Evolutionary conservation across 2,329 filamentous ascomycete genomes (phyloP), one percentile per base, ranked within the genome.

Genomic region (Lachnellula hyalina): DNA sequence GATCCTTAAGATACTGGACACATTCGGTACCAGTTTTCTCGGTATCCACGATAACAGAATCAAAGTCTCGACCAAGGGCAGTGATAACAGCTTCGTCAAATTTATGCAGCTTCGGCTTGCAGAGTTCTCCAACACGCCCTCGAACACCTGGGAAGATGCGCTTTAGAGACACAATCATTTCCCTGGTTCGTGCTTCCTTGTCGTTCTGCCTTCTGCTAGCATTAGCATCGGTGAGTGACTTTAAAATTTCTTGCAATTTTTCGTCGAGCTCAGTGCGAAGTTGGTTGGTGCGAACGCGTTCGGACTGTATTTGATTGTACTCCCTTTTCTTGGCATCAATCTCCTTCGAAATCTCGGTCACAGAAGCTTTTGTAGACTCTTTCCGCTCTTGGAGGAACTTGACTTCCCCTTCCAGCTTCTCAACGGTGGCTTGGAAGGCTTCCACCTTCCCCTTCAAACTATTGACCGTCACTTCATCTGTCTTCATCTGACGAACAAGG

Each of bases 31-130:
- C 94, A 1, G 89, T 94, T 74, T 94, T 96, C 72, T 97, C 91
- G 2, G 90, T 93, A 65, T 99, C 94, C 9, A 97, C 93, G 48
- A 99, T 85, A 44, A 99, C 87, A 0, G 92, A 89, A 70, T 99
- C 93, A 69, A 96, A 96, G 67, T 97, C 89, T 52, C 90, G 85
- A 49, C 94, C 94, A 4, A 99, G 82, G 6, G 96, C 91, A 21
- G 90, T 95, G 65, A 90, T 90, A 60, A 99, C 89, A 46, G 94
- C 94, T 63, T 94, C 90, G 60, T 94, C 89, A 67, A 86, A 99
- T 71, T 96, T 97, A 74, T 96, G 96, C 74, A 96, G 90, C 72
- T 96, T 97, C 1, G 94, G 93, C 62, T 90, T 92, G 75, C 94
- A 96, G 42, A 99, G 81, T 61, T 96, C 90, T 59, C 90, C 90